These are phyloP conservation scores for Cantharellus anzutake DNA, from an alignment of 768 basidiomycete species.

Conservation along the genomic window DNA sequence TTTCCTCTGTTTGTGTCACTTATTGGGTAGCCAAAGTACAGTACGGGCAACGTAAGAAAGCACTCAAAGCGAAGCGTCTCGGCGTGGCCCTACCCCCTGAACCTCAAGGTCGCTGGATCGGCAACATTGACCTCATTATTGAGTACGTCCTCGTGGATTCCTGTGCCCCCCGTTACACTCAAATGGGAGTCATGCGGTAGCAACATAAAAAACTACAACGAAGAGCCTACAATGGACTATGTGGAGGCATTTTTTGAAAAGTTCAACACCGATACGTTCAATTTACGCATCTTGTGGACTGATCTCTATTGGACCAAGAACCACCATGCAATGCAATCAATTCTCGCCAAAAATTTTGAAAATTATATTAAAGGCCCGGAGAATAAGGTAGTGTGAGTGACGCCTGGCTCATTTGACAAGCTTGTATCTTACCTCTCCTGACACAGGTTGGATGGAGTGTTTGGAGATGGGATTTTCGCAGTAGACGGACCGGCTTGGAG, in stretches of 20 bases:
- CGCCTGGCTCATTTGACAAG: neutral
- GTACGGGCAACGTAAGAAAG: neutral
- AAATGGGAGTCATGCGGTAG: neutral
- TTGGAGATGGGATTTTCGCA: slow-evolving; percentile 19
- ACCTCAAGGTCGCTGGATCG: slow-evolving; percentile 53
- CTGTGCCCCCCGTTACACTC: neutral
- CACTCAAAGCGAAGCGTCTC: slow-evolving; percentile 1
- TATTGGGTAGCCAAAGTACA: neutral
- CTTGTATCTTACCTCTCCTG: neutral
- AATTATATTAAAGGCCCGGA: neutral
- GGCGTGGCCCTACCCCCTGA: slow-evolving; percentile 29
- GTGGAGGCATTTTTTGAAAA: neutral
- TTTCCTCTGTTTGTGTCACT: too few relatives aligned
- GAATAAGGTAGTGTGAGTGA: neutral
- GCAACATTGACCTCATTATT: slow-evolving; percentile 53
- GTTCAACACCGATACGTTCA: neutral
- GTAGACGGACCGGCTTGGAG: slow-evolving; percentile 16
- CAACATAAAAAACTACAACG: neutral
- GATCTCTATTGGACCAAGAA: neutral
- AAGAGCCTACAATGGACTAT: neutral
- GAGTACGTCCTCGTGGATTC: slow-evolving; percentile 21
- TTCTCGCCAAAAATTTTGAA: neutral
- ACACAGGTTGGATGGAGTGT: slow-evolving; percentile 8
- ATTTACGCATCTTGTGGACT: neutral
- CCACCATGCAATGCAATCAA: neutral